Evolutionary conservation across 345 rosid genomes (phyloP), one percentile per base, ranked within the genome.

Genomic region (Dipteronia dyeriana): DNA sequence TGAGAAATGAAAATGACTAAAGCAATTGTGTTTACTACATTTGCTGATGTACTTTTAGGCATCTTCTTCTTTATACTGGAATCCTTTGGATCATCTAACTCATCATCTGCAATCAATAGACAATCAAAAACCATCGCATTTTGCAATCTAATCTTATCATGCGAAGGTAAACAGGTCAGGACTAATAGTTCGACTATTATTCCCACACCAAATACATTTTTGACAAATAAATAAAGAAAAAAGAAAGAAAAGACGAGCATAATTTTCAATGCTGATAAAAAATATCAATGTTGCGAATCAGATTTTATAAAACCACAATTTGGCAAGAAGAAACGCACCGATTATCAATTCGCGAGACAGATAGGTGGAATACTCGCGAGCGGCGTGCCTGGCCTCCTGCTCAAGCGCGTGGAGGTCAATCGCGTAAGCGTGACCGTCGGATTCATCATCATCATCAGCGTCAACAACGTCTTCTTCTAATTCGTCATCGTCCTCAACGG

Each of bases 361-460:
- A n/a, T 89, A 88, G 4, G 82, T 49, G 20, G 95, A 82, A 68
- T 80, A 93, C 57, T 91, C 94, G 9, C 79, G 80, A 34, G 80
- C 97, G 19, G 88, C 94, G n/a, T 74, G 87, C 53, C 80, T 77
- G 0, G 98, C 98, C 84, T 95, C 97, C 47, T 84, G 80, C 79
- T 95, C 95, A 10, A 95, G 91, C 59, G 77, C 83, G 43, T 89
- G 87, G 56, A 86, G 76, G 71, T 93, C 98, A 62, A 93, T 49
- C 16, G 60, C 74, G 68, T 49, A 57, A 9, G 68, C 73, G 51
- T 76, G 88, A 43, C 73, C 75, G 9, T 81, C 85, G 2, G 70
- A 67, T 64, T 77, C 78, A 9, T 72, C 76, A 20, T 62, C 84
- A 5, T 73, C 73, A 57, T 61, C 78, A 11, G 66, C 85, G 17